Evolutionary conservation across 495 filamentous ascomycete species (phyloP).

Genomic region (Talaromyces proteolyticus): DNA sequence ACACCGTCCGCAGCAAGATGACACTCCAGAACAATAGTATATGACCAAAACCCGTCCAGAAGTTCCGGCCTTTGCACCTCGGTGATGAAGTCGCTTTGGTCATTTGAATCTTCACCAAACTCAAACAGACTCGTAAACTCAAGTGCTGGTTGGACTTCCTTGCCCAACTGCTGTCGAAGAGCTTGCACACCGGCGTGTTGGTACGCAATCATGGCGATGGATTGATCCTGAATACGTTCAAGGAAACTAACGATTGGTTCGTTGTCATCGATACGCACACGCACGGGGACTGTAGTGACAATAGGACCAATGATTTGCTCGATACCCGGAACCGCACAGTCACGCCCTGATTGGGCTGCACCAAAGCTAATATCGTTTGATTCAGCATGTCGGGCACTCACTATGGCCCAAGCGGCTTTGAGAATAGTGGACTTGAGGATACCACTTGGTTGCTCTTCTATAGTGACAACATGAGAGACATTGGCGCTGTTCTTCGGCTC

Average conservation of each 20-base stretch:
- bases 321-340: conserved; percentile 20
- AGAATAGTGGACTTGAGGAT: conserved; percentile 17
- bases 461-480: too few relatives aligned
- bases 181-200: conserved; percentile 22
- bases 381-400: conserved; percentile 12
- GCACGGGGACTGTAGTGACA: conserved; percentile 39
- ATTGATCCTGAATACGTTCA: conserved; percentile 27
- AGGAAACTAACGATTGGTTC: conserved; percentile 4
- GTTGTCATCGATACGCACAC: conserved; percentile 23
- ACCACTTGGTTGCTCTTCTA: too few relatives aligned
- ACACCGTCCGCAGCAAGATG: too few relatives aligned
- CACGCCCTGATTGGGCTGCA: conserved; percentile 23
- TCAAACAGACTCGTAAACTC: conserved; percentile 16
- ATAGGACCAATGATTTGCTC: conserved; percentile 33
- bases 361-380: conserved; percentile 24
- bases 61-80: too few relatives aligned
- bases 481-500: too few relatives aligned
- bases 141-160: conserved; percentile 25
- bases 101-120: conserved; percentile 5
- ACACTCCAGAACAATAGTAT: too few relatives aligned
- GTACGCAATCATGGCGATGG: conserved; percentile 26
- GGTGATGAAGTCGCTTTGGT: too few relatives aligned
- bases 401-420: conserved; percentile 27
- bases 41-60: too few relatives aligned
- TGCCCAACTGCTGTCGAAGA: conserved; percentile 23